A percentile compares a stretch with the other conserved stretches of the same genome.
These are phyloP conservation scores for Strigomonas culicis DNA, from an alignment of 208 protist species.

Conservation along the genomic window DNA sequence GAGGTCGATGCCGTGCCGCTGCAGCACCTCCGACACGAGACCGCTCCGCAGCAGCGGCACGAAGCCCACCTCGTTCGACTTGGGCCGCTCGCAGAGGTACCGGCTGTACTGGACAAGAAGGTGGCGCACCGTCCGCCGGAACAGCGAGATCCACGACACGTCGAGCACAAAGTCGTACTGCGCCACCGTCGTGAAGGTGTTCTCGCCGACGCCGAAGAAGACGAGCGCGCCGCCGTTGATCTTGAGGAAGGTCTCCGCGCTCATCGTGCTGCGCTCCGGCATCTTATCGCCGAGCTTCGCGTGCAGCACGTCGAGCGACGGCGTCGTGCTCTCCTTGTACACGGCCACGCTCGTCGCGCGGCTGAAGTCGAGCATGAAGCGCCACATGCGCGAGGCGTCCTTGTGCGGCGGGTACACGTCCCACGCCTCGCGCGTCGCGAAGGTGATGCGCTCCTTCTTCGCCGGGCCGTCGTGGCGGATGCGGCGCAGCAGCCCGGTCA, in stretches of 20 bases:
- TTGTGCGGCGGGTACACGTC: constrained; percentile 51
- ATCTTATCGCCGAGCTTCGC: constrained; percentile 21
- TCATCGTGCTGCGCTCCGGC: constrained; percentile 37
- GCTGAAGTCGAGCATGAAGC: constrained; percentile 55
- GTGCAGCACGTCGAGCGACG: constrained; percentile 31
- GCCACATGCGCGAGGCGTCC: constrained; percentile 30
- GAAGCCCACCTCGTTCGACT: constrained; percentile 28
- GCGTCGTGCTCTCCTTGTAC: constrained; percentile 44
- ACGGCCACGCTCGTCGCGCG: constrained; percentile 52
- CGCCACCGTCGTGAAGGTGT: constrained; percentile 63
- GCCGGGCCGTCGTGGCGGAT: constrained; percentile 5
- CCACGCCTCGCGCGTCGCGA: constrained; percentile 72
- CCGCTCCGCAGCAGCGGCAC: constrained; percentile 63
- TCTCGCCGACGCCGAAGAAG: constrained; percentile 63
- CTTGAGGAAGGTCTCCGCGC: constrained; percentile 41
- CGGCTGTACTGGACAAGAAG: constrained; percentile 42
- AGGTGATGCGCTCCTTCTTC: constrained; percentile 34
- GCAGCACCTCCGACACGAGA: constrained; percentile 45
- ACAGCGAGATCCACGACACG: constrained; percentile 27
- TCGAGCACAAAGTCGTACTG: constrained; percentile 67
- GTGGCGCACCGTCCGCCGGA: constrained; percentile 46
- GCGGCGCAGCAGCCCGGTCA: constrained; percentile 29
- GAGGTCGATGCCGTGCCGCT: constrained; percentile 43
- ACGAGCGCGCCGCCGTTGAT: constrained; percentile 52
- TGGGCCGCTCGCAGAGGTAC: constrained; percentile 29